phyloP scores from a whole-genome alignment of 2,329 filamentous ascomycete species.

The Plenodomus lindquistii region DNA sequence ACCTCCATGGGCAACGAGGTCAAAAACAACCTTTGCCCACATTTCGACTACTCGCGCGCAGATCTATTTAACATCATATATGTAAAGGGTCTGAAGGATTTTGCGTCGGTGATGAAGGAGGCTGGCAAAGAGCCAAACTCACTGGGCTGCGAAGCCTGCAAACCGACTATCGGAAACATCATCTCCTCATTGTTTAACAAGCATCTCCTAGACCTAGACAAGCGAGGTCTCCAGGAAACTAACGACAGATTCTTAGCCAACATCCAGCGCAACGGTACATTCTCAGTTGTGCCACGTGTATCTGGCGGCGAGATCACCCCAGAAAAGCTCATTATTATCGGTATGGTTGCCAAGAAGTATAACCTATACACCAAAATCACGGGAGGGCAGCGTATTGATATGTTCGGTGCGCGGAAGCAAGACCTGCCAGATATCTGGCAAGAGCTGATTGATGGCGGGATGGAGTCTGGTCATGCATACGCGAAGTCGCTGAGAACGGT shows the following conservation, averaged over 20 bases:
- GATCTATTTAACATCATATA: conserved; percentile 91
- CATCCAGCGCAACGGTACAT: conserved; percentile 89
- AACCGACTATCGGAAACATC: conserved; percentile 80
- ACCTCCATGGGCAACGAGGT: conserved; percentile 82
- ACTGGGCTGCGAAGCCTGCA: conserved; percentile 85
- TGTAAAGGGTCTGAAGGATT: conserved; percentile 74
- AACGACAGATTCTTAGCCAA: conserved; percentile 89
- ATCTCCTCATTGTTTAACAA: conserved; percentile 81
- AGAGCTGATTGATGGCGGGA: conserved; percentile 76
- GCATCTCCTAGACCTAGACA: conserved; percentile 73
- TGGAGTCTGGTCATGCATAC: conserved; percentile 91
- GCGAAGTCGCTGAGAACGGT: conserved; percentile 87
- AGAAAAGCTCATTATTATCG: conserved; percentile 81
- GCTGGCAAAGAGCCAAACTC: conserved; percentile 72
- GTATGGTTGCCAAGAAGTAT: conserved; percentile 82
- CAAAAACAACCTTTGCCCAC: conserved; percentile 81
- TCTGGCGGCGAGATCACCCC: conserved; percentile 86
- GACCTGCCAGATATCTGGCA: conserved; percentile 83
- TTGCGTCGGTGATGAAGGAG: conserved; percentile 76
- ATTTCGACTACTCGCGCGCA: conserved; percentile 81
- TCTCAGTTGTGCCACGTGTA: conserved; percentile 83
- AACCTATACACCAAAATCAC: conserved; percentile 90
- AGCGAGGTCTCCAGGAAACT: conserved; percentile 81
- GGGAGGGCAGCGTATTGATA: conserved; percentile 86
- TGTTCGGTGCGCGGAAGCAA: conserved; percentile 90